A percentile compares a stretch with the other conserved stretches of the same genome.
Evolutionary conservation across 306 rosid genomes (phyloP).

Genomic region (Alnus rubra): DNA sequence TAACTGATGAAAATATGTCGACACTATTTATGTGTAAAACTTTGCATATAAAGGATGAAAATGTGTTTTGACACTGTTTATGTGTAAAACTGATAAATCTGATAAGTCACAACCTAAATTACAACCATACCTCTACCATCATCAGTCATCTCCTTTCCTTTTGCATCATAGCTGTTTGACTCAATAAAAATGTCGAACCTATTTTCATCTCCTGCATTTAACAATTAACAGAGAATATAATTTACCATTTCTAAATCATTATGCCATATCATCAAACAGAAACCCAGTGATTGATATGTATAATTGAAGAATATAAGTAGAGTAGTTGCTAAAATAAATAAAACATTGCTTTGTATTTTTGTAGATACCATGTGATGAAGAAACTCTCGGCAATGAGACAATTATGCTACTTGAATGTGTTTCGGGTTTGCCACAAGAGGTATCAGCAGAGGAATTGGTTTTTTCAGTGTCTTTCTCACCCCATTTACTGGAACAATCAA

Average conservation of each 20-base stretch:
- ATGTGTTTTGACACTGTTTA: background rate
- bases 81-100: background rate
- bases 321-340: background rate
- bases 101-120: background rate
- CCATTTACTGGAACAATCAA: background rate
- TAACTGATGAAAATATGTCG: background rate
- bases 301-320: background rate
- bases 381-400: conserved; percentile 3
- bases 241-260: background rate
- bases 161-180: background rate
- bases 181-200: no score
- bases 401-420: background rate
- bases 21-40: background rate
- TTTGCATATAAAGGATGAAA: background rate
- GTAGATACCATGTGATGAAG: conserved; percentile 16
- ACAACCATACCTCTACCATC: conserved; percentile 5
- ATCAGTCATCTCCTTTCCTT: background rate
- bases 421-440: conserved; percentile 9
- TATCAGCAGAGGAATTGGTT: background rate
- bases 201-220: conserved; percentile 11
- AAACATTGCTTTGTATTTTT: background rate
- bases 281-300: background rate
- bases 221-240: background rate
- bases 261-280: background rate
- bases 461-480: conserved; percentile 1